phyloP scores from a whole-genome alignment of 2,329 filamentous ascomycete species.

The Clarireedia homoeocarpa region DNA sequence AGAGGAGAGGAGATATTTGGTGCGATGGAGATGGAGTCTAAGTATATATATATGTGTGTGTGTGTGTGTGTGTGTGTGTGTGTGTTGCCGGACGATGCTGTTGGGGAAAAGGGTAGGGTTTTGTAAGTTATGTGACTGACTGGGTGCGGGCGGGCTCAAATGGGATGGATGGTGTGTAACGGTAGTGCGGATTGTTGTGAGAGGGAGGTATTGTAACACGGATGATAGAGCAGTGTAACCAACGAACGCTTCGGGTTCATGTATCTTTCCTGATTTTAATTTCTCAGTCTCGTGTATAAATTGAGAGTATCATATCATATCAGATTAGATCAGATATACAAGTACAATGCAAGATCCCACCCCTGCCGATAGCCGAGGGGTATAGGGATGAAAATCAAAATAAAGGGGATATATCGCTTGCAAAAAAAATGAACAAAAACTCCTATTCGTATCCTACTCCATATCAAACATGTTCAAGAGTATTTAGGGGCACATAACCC shows the following conservation, averaged over 20 bases:
- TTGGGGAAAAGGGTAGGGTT: no score
- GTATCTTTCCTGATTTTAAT: not conserved
- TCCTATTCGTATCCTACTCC: not conserved
- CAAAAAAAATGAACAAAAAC: not conserved
- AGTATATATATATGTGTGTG: no score
- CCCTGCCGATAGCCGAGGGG: not conserved
- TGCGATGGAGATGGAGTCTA: no score
- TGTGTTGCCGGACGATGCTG: no score
- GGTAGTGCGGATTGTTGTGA: no score
- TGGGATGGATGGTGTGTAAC: no score
- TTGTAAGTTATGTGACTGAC: no score
- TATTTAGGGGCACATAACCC: slow-evolving; percentile 50
- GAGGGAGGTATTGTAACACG: no score
- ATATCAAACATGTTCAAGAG: slow-evolving; percentile 19
- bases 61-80: no score
- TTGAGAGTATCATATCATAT: not conserved
- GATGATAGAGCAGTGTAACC: not conserved
- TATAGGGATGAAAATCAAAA: not conserved
- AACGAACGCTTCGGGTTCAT: not conserved
- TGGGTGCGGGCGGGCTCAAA: no score
- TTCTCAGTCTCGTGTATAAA: not conserved
- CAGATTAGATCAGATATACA: slow-evolving; percentile 31
- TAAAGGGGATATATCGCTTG: not conserved
- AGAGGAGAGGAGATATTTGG: no score
- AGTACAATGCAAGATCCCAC: slow-evolving; percentile 34